A percentile compares a stretch with the other conserved stretches of the same genome.
Evolutionary conservation across 805 yeast genomes (phyloP).

Genomic region (Ogataea angusta): DNA sequence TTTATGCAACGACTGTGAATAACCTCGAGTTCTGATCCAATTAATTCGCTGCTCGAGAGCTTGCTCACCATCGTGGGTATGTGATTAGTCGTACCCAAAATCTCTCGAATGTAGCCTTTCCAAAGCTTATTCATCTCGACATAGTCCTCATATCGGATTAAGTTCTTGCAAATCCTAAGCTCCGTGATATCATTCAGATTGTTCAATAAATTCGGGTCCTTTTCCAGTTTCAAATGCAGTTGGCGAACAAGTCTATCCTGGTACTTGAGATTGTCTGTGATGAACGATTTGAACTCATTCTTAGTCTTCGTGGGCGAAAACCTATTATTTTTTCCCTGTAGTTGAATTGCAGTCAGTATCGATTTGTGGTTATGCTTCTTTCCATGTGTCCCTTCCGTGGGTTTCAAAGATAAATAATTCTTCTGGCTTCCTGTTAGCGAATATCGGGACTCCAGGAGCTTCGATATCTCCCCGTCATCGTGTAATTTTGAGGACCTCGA

Average conservation of each 20-base stretch:
- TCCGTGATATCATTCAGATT: slow-evolving; percentile 21
- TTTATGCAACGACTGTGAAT: slow-evolving; percentile 52
- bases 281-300: slow-evolving; percentile 40
- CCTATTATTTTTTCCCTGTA: slow-evolving; percentile 16
- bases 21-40: slow-evolving; percentile 69
- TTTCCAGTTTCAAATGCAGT: slow-evolving; percentile 28
- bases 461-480: slow-evolving; percentile 35
- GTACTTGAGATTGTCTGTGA: slow-evolving; percentile 34
- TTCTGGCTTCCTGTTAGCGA: slow-evolving; percentile 45
- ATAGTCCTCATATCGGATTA: slow-evolving; percentile 46
- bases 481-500: slow-evolving; percentile 40
- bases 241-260: slow-evolving; percentile 40
- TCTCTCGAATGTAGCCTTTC: slow-evolving; percentile 63
- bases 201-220: slow-evolving; percentile 23
- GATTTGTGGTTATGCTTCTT: slow-evolving; percentile 15
- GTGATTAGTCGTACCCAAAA: slow-evolving; percentile 38
- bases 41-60: slow-evolving; percentile 74
- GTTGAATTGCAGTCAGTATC: slow-evolving; percentile 10
- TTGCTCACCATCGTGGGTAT: slow-evolving; percentile 43
- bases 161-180: slow-evolving; percentile 21
- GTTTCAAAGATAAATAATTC: slow-evolving; percentile 40
- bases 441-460: slow-evolving; percentile 44
- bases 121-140: slow-evolving; percentile 60
- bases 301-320: slow-evolving; percentile 30
- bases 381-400: slow-evolving; percentile 33